A percentile compares a stretch with the other conserved stretches of the same genome.
These are phyloP conservation scores for Ophiognomonia clavigignenti-juglandacearum DNA, from an alignment of 2,329 filamentous ascomycete genomes.

Conservation along the genomic window DNA sequence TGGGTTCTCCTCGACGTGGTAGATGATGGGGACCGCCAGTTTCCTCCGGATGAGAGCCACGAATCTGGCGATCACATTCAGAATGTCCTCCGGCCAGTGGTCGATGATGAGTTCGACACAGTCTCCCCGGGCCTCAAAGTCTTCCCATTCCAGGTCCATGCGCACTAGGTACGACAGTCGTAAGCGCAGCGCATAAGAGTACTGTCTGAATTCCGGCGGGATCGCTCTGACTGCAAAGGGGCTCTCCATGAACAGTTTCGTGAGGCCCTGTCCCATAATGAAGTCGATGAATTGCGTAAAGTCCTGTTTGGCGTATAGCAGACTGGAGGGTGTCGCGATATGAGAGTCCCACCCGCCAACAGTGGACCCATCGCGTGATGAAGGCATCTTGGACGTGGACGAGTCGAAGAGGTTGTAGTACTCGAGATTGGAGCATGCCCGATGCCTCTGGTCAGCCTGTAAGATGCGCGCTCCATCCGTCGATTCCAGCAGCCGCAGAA, in stretches of 20 bases:
- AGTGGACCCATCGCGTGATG: slow-evolving; percentile 18
- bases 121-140: slow-evolving; percentile 54
- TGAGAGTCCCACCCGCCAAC: slow-evolving; percentile 18
- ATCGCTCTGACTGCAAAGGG: slow-evolving; percentile 57
- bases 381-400: slow-evolving; percentile 26
- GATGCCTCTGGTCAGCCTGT: slow-evolving; percentile 49
- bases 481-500: slow-evolving; percentile 52
- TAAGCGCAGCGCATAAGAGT: slow-evolving; percentile 60
- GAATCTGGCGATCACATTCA: slow-evolving; percentile 47
- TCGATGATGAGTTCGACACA: slow-evolving; percentile 58
- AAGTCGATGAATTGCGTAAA: slow-evolving; percentile 56
- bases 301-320: slow-evolving; percentile 57
- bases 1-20: slow-evolving; percentile 48
- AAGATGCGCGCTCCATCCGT: slow-evolving; percentile 53
- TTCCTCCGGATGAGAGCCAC: slow-evolving; percentile 53
- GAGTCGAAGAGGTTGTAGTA: slow-evolving; percentile 62
- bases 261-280: slow-evolving; percentile 47
- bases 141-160: slow-evolving; percentile 43
- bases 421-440: slow-evolving; percentile 63
- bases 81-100: slow-evolving; percentile 45
- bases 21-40: slow-evolving; percentile 51
- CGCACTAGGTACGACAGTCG: slow-evolving; percentile 53
- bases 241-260: slow-evolving; percentile 50
- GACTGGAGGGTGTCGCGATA: slow-evolving; percentile 45
- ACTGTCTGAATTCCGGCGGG: slow-evolving; percentile 51